Evolutionary conservation across 1,139 yeast species (phyloP), one percentile per base, ranked within the genome.

Genomic region (Protomyces inundatus): DNA sequence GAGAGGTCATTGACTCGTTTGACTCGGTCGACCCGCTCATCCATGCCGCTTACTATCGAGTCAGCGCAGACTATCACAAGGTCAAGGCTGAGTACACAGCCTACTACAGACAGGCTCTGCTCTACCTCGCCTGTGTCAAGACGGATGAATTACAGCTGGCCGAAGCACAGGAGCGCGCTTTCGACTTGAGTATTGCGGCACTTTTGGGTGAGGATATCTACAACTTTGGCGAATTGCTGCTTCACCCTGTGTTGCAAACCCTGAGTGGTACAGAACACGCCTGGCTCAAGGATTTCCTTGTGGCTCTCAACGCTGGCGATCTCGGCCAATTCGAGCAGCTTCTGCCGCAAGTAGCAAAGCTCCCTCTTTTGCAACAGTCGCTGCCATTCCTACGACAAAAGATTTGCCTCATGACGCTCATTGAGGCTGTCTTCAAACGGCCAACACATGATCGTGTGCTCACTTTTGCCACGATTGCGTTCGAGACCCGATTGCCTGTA

Each of bases 181-280:
- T 86, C 71, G 96, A 93, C 70, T 81, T 93, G 71, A 82, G 95
- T 66, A 81, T 90, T 61, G 86, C 96, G 53, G 98, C 98, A 0
- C 79, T 93, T 68, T 80, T 93, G 70, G 98, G 98, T 55, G 96
- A 90, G 72, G 86, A 84, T 73, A 88, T 93, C 70, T 95, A 90
- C 79, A 93, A 91, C 77, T 93, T 93, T 76, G 98, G 98, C 61
- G 98, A 95, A 76, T 82, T 93, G 69, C 82, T 93, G 66, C 84
- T 90, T 73, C 98, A 93, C 74, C 97, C 95, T 60, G 85, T 91
- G 64, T 82, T 93, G 74, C 75, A 80, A 60, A 78, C 81, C 54
- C 80, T 88, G 63, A 75, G 81, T 54, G 78, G 78, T 64, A 77
- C 82, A 52, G 80, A 80, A 61, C 85, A 84, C 73, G 76, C 78